phyloP scores from a whole-genome alignment of 306 rosid genomes.

The Calophaca sinica region DNA sequence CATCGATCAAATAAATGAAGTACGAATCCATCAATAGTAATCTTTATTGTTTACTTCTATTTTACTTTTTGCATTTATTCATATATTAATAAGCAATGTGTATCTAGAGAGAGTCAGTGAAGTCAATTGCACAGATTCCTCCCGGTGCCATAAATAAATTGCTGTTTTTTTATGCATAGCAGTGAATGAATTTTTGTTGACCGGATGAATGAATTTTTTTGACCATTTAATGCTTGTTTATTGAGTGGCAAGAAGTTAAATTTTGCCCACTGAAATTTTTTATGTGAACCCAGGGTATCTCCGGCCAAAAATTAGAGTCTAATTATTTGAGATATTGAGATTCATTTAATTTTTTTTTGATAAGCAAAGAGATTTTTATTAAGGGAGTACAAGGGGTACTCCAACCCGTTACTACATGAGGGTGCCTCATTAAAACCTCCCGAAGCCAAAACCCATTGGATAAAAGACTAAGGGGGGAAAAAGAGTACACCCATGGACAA shows the following conservation, averaged over 20 bases:
- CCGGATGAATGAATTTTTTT: too few species aligned
- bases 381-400: too few species aligned
- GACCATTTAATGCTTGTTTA: neutral
- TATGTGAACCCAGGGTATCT: neutral
- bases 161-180: neutral
- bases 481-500: too few species aligned
- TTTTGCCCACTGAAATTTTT: too few species aligned
- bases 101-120: neutral
- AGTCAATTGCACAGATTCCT: neutral
- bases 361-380: too few species aligned
- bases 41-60: neutral
- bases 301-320: neutral
- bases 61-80: conserved; percentile 23
- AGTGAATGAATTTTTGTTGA: neutral
- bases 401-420: too few species aligned
- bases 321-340: neutral
- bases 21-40: conserved; percentile 29
- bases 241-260: neutral
- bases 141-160: neutral
- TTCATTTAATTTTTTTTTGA: too few species aligned
- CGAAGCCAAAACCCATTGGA: too few species aligned
- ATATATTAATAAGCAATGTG: neutral
- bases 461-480: too few species aligned
- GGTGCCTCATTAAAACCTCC: too few species aligned
- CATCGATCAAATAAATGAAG: conserved; percentile 27